Evolutionary conservation across 2,329 filamentous ascomycete genomes (phyloP), one percentile per base, ranked within the genome.

Genomic region (Hymenoscyphus infarciens): DNA sequence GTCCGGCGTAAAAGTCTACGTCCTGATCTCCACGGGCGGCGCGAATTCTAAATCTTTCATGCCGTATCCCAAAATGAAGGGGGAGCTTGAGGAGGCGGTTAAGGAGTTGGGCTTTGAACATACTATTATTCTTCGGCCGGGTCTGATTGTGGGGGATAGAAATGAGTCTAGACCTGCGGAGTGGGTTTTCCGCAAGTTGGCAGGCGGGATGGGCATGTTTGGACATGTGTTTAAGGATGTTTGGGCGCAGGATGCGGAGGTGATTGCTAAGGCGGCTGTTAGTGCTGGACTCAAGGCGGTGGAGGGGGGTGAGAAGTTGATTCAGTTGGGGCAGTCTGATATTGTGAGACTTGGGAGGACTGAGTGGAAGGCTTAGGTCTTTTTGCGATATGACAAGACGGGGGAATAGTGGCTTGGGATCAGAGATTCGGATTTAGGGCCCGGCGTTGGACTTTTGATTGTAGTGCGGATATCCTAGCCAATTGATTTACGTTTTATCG

Each of bases 71-170:
- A 80, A 80, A 75, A 95, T 97, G 91, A 97, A 97, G 81, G 87
- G 85, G 27, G 90, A 95, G 70, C 85, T 97, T 49, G 94, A 98
- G 75, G 89, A 96, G 38, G 80, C 86, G 16, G 83, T 97, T 64
- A 84, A 85, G 74, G 83, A 77, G 52, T 77, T 93, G 5, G 88
- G 79, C 6, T 97, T 97, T 73, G 89, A 92, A 59, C 85, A 90
- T 67, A 88, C 87, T 8, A 83, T 96, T 61, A 87, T 97, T n/a
- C 13, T 88, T 25, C 76, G 87, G 54, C 93, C 93, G 0, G 93
- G 90, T 0, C 66, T 92, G 65, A 90, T 97, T 69, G 75, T 92
- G 1, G 93, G 93, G 2, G 74, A 83, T 16, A 82, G 93, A 61
- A 82, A 88, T 70, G 81, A 87, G 63, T 79, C 79, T 59, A 82